phyloP scores from a whole-genome alignment of 129 eudicot species.

The Lactuca sativa region DNA sequence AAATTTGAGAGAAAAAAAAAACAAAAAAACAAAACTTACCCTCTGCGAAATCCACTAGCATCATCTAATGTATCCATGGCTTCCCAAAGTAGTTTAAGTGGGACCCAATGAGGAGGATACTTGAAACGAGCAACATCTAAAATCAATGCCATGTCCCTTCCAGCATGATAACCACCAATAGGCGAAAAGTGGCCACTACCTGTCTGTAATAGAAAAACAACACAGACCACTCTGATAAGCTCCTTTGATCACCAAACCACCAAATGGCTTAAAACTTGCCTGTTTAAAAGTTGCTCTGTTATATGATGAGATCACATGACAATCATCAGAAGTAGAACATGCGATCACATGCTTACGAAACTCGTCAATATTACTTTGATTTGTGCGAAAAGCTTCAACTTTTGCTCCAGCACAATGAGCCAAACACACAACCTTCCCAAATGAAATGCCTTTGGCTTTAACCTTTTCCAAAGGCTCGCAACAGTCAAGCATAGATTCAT shows the following conservation, averaged over 20 bases:
- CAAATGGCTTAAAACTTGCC: slow-evolving; percentile 40
- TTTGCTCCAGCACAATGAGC: slow-evolving; percentile 97
- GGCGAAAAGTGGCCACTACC: slow-evolving; percentile 98
- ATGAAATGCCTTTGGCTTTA: slow-evolving; percentile 84
- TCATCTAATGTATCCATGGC: slow-evolving; percentile 90
- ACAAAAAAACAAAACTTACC: slow-evolving; percentile 40
- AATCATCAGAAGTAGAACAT: slow-evolving; percentile 75
- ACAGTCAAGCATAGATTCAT: slow-evolving; percentile 95
- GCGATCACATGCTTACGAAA: slow-evolving; percentile 77
- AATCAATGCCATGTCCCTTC: slow-evolving; percentile 84
- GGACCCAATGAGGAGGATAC: slow-evolving; percentile 99
- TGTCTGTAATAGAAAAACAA: slow-evolving; percentile 53
- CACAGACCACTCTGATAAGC: slow-evolving; percentile 10
- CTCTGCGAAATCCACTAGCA: slow-evolving; percentile 77
- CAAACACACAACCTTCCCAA: slow-evolving; percentile 87
- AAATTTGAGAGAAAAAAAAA: not conserved
- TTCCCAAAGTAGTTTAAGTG: slow-evolving; percentile 94
- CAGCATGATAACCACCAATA: slow-evolving; percentile 99
- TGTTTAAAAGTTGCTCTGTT: slow-evolving; percentile 82
- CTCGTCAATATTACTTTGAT: slow-evolving; percentile 70
- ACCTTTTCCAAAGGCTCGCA: slow-evolving; percentile 93
- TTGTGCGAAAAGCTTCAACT: slow-evolving; percentile 83
- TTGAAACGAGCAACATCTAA: slow-evolving; percentile 97
- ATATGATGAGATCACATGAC: slow-evolving; percentile 91
- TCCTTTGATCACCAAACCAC: slow-evolving; percentile 3